Evolutionary conservation across 1,139 yeast species (phyloP).

Genomic region (Saccharomycopsis crataegensis): DNA sequence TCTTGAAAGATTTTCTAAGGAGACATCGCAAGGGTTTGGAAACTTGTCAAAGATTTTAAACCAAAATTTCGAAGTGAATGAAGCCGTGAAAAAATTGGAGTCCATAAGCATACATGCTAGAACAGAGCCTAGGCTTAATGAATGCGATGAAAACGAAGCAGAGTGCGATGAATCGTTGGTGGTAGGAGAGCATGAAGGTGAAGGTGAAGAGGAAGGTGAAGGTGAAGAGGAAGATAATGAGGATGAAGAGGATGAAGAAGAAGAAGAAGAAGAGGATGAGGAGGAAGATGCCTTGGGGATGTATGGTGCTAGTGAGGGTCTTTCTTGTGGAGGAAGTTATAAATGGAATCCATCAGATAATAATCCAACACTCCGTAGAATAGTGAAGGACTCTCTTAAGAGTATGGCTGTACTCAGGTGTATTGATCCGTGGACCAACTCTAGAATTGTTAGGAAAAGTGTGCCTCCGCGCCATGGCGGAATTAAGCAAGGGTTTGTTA

Average conservation of each 20-base stretch:
- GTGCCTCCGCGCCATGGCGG: background rate
- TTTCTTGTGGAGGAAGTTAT: background rate
- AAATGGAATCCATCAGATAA: constrained; percentile 17
- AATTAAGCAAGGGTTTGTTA: background rate
- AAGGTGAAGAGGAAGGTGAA: constrained; percentile 1
- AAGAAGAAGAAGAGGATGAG: constrained; percentile 9
- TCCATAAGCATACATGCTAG: too few relatives aligned
- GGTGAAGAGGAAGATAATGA: constrained; percentile 6
- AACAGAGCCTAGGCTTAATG: background rate
- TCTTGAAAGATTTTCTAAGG: too few relatives aligned
- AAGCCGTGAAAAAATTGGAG: too few relatives aligned
- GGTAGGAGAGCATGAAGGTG: background rate
- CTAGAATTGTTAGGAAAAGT: constrained; percentile 8
- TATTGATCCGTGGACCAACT: constrained; percentile 17
- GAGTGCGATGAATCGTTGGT: constrained; percentile 1
- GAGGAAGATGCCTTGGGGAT: constrained; percentile 1
- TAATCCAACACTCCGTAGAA: constrained; percentile 12
- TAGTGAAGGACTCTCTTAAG: constrained; percentile 18
- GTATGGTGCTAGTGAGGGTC: background rate
- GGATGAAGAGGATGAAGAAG: constrained; percentile 7
- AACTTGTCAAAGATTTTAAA: too few relatives aligned
- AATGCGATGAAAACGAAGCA: constrained; percentile 5
- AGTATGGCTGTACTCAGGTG: constrained; percentile 15
- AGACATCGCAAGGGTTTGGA: too few relatives aligned
- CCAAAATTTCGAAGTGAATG: too few relatives aligned